These are phyloP conservation scores for Pleurotus citrinopileatus DNA, from an alignment of 768 basidiomycete genomes.

Conservation along the genomic window DNA sequence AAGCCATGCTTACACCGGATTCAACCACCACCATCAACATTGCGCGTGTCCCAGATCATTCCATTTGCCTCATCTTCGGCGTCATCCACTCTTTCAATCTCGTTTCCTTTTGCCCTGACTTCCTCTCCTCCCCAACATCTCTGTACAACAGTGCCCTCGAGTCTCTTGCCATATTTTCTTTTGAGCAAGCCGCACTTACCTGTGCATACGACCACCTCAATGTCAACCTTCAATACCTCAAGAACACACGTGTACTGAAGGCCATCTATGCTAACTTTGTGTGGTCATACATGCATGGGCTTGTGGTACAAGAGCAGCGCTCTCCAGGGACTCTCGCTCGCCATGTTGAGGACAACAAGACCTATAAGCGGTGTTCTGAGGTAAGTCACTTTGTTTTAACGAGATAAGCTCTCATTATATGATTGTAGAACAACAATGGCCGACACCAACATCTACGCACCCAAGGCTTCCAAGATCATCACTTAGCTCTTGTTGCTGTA, in stretches of 20 bases:
- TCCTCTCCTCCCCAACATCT: not conserved
- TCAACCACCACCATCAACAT: not conserved
- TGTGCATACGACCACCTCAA: not conserved
- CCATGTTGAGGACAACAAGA: not conserved
- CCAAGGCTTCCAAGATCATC: not conserved
- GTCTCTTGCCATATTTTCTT: not conserved
- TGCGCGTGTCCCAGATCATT: not conserved
- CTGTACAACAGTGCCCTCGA: not conserved
- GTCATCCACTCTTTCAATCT: not conserved
- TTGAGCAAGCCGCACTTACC: not conserved
- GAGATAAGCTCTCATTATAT: not conserved
- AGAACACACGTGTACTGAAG: not conserved
- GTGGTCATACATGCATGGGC: not conserved
- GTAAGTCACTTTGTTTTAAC: not conserved
- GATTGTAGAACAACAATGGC: not conserved
- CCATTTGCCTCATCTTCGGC: not conserved
- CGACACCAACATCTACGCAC: not conserved
- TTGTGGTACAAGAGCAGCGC: not conserved
- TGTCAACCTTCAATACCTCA: not conserved
- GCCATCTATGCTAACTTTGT: not conserved
- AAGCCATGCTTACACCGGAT: not conserved
- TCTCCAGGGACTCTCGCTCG: not conserved
- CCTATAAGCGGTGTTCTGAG: not conserved
- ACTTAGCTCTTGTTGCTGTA: not conserved
- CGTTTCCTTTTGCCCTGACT: not conserved